phyloP scores from a whole-genome alignment of 1,139 yeast genomes.

The Lodderomyces theae region DNA sequence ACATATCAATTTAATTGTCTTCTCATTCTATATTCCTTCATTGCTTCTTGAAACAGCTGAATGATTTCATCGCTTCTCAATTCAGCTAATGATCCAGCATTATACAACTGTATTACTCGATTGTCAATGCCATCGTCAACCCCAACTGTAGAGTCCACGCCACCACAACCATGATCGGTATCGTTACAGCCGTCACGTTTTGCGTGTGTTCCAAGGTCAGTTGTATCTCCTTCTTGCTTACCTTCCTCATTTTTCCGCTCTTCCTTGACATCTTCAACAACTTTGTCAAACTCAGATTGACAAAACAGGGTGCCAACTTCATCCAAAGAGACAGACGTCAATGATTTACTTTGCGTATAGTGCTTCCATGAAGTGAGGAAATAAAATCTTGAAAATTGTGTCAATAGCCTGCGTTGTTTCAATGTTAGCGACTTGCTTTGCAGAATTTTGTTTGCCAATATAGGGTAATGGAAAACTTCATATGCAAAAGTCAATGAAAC shows the following conservation, averaged over 20 bases:
- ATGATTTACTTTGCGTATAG: background rate
- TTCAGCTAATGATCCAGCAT: constrained; percentile 3
- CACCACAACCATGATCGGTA: too few species aligned
- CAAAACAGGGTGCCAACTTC: constrained; percentile 2
- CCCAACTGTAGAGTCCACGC: too few species aligned
- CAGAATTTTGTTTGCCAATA: background rate
- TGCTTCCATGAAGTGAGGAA: background rate
- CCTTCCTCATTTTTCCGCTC: background rate
- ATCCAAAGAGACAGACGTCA: background rate
- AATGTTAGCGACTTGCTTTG: background rate
- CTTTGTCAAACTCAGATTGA: constrained; percentile 1
- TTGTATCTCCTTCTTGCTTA: too few species aligned
- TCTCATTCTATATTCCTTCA: constrained; percentile 2
- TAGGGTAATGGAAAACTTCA: constrained; percentile 7
- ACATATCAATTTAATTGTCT: background rate
- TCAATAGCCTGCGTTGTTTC: background rate
- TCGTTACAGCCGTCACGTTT: too few species aligned
- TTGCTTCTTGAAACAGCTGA: constrained; percentile 1
- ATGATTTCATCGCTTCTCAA: constrained; percentile 2
- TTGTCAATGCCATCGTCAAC: background rate
- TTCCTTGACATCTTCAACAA: background rate
- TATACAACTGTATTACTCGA: background rate
- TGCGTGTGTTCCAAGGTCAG: too few species aligned
- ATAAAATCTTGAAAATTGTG: constrained; percentile 3
- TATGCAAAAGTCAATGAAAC: constrained; percentile 10